A percentile compares a stretch with the other conserved stretches of the same genome.
Conservation (phyloP, 1,284 basidiomycete genomes). For the Pseudomicrostroma phylloplanum region DNA sequence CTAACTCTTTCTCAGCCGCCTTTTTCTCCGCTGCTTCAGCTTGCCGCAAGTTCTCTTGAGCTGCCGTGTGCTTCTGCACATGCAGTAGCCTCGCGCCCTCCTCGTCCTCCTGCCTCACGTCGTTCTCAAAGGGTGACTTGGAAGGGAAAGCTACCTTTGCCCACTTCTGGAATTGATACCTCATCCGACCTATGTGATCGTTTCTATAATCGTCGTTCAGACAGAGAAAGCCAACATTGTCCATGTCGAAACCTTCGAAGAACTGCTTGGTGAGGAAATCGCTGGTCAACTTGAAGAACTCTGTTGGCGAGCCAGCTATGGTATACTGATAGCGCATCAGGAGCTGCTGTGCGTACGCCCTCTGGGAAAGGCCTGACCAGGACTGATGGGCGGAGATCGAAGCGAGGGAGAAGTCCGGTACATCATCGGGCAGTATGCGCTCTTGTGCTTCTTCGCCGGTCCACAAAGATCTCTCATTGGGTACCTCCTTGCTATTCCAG, state of each 20-base stretch:
- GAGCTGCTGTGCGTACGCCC: not conserved
- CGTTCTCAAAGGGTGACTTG: not conserved
- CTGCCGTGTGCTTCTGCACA: no score
- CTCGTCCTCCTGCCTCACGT: not conserved
- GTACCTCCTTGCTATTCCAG: not conserved
- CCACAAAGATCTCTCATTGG: not conserved
- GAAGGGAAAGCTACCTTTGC: not conserved
- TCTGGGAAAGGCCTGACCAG: not conserved
- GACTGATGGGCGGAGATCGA: not conserved
- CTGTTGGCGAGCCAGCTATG: not conserved
- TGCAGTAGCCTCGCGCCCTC: no score
- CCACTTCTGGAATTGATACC: conserved; percentile 1
- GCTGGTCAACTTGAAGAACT: not conserved
- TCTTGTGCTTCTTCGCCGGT: not conserved
- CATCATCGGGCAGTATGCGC: not conserved
- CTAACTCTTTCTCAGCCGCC: no score
- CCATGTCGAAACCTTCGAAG: not conserved
- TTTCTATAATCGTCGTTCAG: conserved; percentile 1
- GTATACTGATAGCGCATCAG: not conserved
- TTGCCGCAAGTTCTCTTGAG: no score
- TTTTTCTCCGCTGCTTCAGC: no score
- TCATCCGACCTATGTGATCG: not conserved
- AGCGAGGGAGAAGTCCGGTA: conserved; percentile 2
- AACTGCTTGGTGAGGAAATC: not conserved
- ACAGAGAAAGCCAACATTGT: not conserved